Evolutionary conservation across 2,329 filamentous ascomycete genomes (phyloP), one percentile per base, ranked within the genome.

Genomic region (Fusarium ambrosium): DNA sequence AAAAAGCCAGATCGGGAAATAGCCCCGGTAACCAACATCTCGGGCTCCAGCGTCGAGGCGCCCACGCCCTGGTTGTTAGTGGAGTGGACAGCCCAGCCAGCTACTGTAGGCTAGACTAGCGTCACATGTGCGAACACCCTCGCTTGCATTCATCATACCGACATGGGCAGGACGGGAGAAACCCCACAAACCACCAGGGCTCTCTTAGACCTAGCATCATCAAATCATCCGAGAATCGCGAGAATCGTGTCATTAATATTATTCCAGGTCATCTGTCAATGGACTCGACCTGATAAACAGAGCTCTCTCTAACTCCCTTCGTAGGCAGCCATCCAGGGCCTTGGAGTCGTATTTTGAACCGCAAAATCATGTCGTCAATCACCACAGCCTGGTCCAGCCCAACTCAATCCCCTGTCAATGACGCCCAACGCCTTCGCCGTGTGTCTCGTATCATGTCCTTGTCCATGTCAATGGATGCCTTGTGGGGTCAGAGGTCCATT

Each of bases 1-100:
- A 81, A 75, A 80, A 80, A 58, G 58, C 69, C 70, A 53, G 62
- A 78, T 78, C 59, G 65, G 78, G 77, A 69, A 79, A 69, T 64
- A 68, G 65, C 66, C 67, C 75, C 68, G 66, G 64, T 61, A 64
- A 64, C 63, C 59, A 18, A 59, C 72, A 61, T 69, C 69, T 66
- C 24, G 41, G 65, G 45, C 53, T 56, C 45, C 45, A 51, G 45
- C 45, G 22, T 69, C 55, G 62, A 67, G 72, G 60, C 63, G 59
- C 32, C 29, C 4, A 32, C 32, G 32, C 72, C 61, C 66, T 62
- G 53, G 14, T 45, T 45, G 41, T 45, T 45, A 45, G 41, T 45
- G 41, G 41, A 24, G 41, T 45, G 41, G 41, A 24, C 41, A 45
- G 41, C 41, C 41, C 41, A 45, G 41, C 41, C 39, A 41, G 41